A percentile compares a stretch with the other conserved stretches of the same genome.
These are phyloP conservation scores for Lactuca saligna DNA, from an alignment of 129 eudicot species.

Conservation along the genomic window DNA sequence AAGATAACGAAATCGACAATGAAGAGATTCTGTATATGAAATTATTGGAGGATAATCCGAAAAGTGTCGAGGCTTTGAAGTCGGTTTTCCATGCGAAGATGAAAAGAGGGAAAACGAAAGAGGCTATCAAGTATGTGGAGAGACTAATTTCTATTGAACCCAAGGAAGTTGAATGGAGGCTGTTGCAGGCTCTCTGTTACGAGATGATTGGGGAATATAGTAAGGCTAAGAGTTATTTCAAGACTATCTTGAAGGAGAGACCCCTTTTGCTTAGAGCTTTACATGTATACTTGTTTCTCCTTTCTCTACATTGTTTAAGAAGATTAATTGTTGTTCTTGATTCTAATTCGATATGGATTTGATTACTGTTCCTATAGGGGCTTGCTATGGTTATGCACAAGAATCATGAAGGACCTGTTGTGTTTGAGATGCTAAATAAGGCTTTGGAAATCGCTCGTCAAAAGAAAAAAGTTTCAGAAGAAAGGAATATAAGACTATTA, in stretches of 20 bases:
- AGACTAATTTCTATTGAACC: conserved; percentile 66
- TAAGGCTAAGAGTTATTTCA: conserved; percentile 66
- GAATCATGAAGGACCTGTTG: conserved; percentile 86
- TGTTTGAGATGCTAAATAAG: conserved; percentile 79
- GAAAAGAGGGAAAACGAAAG: conserved; percentile 69
- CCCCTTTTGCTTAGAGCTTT: conserved; percentile 95
- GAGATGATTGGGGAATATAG: conserved; percentile 76
- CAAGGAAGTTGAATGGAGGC: conserved; percentile 88
- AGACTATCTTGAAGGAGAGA: conserved; percentile 53
- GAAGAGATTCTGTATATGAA: conserved; percentile 67
- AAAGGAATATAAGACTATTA: conserved; percentile 78
- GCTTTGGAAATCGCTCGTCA: conserved; percentile 65
- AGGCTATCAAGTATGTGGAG: conserved; percentile 76
- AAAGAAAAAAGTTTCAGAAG: conserved; percentile 65
- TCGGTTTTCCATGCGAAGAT: conserved; percentile 64
- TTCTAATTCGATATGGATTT: neutral
- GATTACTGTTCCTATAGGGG: conserved; percentile 44
- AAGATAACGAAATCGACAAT: conserved; percentile 37
- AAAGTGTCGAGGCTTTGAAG: conserved; percentile 62
- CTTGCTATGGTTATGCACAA: conserved; percentile 98
- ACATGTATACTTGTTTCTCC: conserved; percentile 59
- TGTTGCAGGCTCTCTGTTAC: conserved; percentile 87
- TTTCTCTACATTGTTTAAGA: conserved; percentile 2
- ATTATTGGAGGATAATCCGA: conserved; percentile 53
- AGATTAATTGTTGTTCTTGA: neutral